Evolutionary conservation across 2,329 filamentous ascomycete genomes (phyloP), one percentile per base, ranked within the genome.

Genomic region (Aureobasidium subglaciale): DNA sequence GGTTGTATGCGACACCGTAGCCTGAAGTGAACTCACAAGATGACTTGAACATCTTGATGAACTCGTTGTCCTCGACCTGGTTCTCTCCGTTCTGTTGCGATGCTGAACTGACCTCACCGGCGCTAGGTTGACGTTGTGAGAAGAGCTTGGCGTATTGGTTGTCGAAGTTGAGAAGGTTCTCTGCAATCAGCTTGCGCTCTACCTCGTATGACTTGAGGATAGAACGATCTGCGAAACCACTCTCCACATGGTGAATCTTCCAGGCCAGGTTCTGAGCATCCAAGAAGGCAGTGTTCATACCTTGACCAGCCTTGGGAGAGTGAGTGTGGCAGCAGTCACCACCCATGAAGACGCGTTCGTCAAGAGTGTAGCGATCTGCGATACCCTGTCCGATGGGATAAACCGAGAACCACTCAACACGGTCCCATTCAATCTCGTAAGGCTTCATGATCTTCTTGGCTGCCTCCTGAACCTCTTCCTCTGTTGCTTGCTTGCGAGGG

Each of bases 211-310:
- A 93, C 59, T 84, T 81, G 49, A 97, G 79, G 16, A 93, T 78
- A 3, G 82, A 81, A 59, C 88, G 85, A 27, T 84, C 74, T 1
- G 90, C 88, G 62, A 95, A 88, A 11, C 90, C 90, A 24, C 80
- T 78, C 68, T 96, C 90, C 9, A 96, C 92, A 32, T 88, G 84
- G 67, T 96, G 91, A 50, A 96, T 88, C 75, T 97, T 97, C 91
- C 91, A 97, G 7, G 91, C 91, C 37, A 97, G 77, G 70, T 96
- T 97, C 58, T 90, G 82, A 0, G 90, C 90, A 64, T 78, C 76
- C 45, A 78, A 70, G 70, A 80, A 80, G 20, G 81, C 76, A 60
- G 80, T 81, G 71, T 81, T 81, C 78, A 81, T 84, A 56, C 82
- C 82, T 63, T 85, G 82, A 15, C 82, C 82, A 13, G 82, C 82